Base-by-base conservation (phyloP, 2,329 filamentous ascomycete genomes). In the Hortaea sp. region DNA sequence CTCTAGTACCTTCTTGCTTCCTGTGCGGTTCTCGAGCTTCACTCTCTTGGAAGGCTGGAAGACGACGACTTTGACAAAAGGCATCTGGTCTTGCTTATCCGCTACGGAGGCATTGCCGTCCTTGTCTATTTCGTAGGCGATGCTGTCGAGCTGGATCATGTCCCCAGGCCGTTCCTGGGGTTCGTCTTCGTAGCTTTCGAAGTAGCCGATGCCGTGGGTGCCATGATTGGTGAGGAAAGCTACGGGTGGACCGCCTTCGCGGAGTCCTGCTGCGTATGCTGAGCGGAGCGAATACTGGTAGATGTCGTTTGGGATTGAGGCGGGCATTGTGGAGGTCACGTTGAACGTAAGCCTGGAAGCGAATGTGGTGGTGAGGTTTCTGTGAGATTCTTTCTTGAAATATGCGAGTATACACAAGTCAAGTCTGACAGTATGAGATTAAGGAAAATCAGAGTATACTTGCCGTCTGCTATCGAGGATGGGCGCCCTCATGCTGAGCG, bases 231-330 rank as follows among this genome's bases (percentile, higher is more conserved):
- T 62, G 3, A 70, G 61, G 52, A 67, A 64, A 9, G 61, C 55
- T 20, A 49, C 59, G 27, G 50, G 64, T 44, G 53, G 62, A 31
- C 51, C 66, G 54, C 53, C 66, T 50, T 53, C 57, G 32, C 56
- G 62, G 42, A 69, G 64, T 10, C 65, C 65, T 10, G 61, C 57
- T 7, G 59, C 57, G 44, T 64, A 60, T 20, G 68, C 68, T 7
- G 63, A 57, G 29, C 54, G 55, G 20, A 67, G 63, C 30, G 66
- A 68, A 58, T 65, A 70, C 48, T 70, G 68, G 52, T 67, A 70
- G 50, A 70, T 66, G 53, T 70, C 68, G 58, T 70, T 70, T 32
- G 68, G 68, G 28, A 68, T 66, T 28, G 64, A 63, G 45, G 29
- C 40, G 35, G 49, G 49, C 32, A 35, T 35, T 35, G 32, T 35